A percentile compares a stretch with the other conserved stretches of the same genome.
These are phyloP conservation scores for Euphorbia tirucalli DNA, from an alignment of 345 rosid species.

Conservation along the genomic window DNA sequence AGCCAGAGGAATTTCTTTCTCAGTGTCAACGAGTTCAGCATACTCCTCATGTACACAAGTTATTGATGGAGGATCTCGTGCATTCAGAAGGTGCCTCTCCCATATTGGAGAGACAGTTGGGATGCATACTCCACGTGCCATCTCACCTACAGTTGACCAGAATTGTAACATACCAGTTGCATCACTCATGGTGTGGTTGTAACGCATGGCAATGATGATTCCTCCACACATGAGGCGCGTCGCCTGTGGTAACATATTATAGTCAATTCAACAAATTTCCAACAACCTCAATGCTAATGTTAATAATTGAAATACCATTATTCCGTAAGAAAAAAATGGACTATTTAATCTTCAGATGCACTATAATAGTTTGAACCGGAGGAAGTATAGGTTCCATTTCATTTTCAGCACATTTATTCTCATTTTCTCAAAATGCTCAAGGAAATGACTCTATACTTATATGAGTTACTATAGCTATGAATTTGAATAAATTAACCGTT, in stretches of 20 bases:
- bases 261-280: neutral
- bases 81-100: constrained; percentile 8
- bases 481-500: neutral
- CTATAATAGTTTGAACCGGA: neutral
- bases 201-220: neutral
- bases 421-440: neutral
- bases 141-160: constrained; percentile 11
- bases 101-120: constrained; percentile 16
- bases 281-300: neutral
- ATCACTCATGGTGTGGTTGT: constrained; percentile 19
- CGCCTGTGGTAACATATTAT: neutral
- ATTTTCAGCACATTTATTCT: neutral
- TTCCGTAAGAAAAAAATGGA: neutral
- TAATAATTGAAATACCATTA: neutral
- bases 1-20: neutral
- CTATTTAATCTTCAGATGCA: neutral
- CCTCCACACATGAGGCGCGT: constrained; percentile 18
- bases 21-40: constrained; percentile 5
- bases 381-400: neutral
- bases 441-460: neutral
- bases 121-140: constrained; percentile 3
- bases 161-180: neutral
- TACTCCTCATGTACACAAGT: constrained; percentile 15
- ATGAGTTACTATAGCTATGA: neutral
- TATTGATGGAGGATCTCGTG: constrained; percentile 2